Evolutionary conservation across 345 rosid genomes (phyloP), one percentile per base, ranked within the genome.

Genomic region (Eucalyptus sideroxylon): DNA sequence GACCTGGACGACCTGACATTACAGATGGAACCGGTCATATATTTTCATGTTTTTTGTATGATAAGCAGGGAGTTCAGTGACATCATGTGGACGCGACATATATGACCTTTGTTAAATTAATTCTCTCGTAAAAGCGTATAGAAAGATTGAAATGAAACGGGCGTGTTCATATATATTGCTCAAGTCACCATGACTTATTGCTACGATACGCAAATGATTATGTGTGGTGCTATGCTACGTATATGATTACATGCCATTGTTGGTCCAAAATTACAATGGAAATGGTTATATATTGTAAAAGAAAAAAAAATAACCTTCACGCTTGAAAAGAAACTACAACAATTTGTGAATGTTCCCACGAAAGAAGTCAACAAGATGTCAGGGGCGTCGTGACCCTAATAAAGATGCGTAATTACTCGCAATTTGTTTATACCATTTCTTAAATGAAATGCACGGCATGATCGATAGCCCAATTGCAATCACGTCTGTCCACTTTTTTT

Each of bases 191-290:
- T 27, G 31, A 62, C 11, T 30, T 53, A 53, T 19, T 53, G 11
- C 24, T 53, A 19, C 2, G 5, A 8, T 53, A 19, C 0, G 0
- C 2, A 53, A 1, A 8, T 53, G 59, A 4, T 53, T 53, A 53
- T 0, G 11, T 53, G 59, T 4, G 17, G 16, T 62, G 34, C 72
- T 62, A 62, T n/a, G n/a, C 6, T 30, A 26, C 2, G 1, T 59
- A 26, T 59, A 59, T 59, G 65, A 26, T 27, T 60, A 60, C 26
- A 6, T 50, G 51, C 51, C 51, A 5, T 50, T 15, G 51, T 50
- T 15, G 51, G 51, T 67, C 37, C 40, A 31, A 16, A n/a, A 31
- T 16, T 16, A 67, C 11, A 16, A 24, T 9, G 37, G 23, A 67
- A 67, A 67, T 67, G 17, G 12, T 67, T 67, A 67, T 67, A 67